Base-by-base conservation (phyloP, 345 rosid species). In the Geranium rotundifolium region DNA sequence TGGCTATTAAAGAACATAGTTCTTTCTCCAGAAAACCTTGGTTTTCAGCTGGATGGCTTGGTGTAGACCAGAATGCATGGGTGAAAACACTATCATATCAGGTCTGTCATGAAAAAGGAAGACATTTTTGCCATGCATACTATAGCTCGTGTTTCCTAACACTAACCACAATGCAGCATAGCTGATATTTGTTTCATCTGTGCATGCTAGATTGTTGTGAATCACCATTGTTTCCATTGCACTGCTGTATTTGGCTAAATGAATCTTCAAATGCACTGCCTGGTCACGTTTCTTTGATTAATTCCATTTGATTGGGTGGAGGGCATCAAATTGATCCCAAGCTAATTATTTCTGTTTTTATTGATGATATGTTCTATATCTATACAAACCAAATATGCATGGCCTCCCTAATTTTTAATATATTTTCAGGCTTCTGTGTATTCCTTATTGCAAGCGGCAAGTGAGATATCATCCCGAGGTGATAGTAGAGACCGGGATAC, bases 31-130 rank as follows among this genome's bases (percentile, higher is more conserved):
- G 75, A 54, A 67, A 84, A 37, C 71, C 89, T 27, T 93, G 99
- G 99, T 82, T 93, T 67, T 81, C 99, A 57, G 79, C 84, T 17
- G 85, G 89, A 31, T 93, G 96, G 97, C 84, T 90, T 57, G 96
- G 97, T 63, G 77, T 79, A 30, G 96, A 93, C 67, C 77, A 75
- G 73, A 93, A 82, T 58, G 85, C 95, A 12, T 93, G 97, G 97
- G 74, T 86, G 73, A 93, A 86, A 72, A 81, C 87, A 7, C 83
- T 93, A 56, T 85, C 97, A 63, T 93, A 93, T 77, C 97, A 90
- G 96, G 99, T 93, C n/a, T 60, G 65, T 72, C 16, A 18, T 59
- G 61, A 60, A 54, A 34, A 1, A 5, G 41, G 41, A 56, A 27
- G 59, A 65, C 31, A 34, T 34, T 34, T 54, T 62, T 56, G 15